phyloP scores from a whole-genome alignment of 768 basidiomycete genomes.

The Paxillus ammoniavirescens region DNA sequence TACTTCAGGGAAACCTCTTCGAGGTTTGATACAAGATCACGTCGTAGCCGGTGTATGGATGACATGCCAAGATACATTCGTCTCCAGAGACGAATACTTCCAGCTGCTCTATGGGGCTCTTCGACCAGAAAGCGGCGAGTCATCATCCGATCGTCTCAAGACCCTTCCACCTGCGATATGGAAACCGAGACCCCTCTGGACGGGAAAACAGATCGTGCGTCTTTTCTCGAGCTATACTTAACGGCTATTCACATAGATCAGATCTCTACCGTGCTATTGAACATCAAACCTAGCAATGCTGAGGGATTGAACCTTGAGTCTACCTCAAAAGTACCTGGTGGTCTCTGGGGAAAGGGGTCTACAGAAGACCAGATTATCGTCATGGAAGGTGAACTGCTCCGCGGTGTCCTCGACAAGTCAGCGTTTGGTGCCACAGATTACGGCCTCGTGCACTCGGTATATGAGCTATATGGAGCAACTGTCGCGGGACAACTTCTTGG shows the following conservation, averaged over 20 bases:
- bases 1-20: constrained; percentile 95
- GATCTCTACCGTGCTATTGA: constrained; percentile 93
- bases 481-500: constrained; percentile 89
- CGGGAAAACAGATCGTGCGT: constrained; percentile 93
- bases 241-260: constrained; percentile 28
- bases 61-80: constrained; percentile 94
- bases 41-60: constrained; percentile 99
- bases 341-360: constrained; percentile 80
- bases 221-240: background rate
- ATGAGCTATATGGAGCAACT: constrained; percentile 91
- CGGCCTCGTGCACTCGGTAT: constrained; percentile 95
- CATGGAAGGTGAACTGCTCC: constrained; percentile 89
- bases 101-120: constrained; percentile 95
- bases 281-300: constrained; percentile 79
- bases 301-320: constrained; percentile 83
- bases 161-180: constrained; percentile 91
- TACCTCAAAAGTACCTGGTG: constrained; percentile 86
- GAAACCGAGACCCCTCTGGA: constrained; percentile 92
- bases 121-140: constrained; percentile 78
- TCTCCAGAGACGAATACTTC: constrained; percentile 93
- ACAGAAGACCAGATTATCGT: constrained; percentile 85
- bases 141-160: constrained; percentile 53
- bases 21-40: constrained; percentile 98
- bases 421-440: constrained; percentile 96
- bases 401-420: constrained; percentile 94